A percentile compares a stretch with the other conserved stretches of the same genome.
Evolutionary conservation across 139 green algal species (phyloP).

Genomic region (Ettlia oleoabundans): DNA sequence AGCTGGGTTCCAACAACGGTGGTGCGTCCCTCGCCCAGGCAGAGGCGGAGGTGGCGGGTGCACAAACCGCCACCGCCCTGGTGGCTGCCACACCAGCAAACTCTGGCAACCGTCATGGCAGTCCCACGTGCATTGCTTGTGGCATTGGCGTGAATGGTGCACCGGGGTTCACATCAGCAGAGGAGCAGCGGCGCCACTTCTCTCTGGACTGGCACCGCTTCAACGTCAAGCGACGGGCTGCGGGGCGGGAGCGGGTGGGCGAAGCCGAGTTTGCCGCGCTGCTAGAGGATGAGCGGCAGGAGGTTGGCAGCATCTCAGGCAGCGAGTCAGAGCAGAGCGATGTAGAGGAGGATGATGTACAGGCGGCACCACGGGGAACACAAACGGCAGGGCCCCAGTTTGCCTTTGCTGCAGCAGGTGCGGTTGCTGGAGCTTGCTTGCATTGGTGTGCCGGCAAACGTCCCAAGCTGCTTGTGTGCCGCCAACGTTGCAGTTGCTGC

Average conservation of each 20-base stretch:
- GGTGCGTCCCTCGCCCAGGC: no score
- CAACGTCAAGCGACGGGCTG: slow-evolving; percentile 81
- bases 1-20: no score
- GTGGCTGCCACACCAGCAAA: neutral
- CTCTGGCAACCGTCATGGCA: slow-evolving; percentile 12
- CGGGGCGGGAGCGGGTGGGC: slow-evolving; percentile 36
- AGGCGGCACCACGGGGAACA: neutral
- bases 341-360: slow-evolving; percentile 9
- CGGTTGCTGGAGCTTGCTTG: neutral
- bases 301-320: slow-evolving; percentile 54
- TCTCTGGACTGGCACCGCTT: slow-evolving; percentile 90
- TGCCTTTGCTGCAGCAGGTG: slow-evolving; percentile 5
- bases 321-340: slow-evolving; percentile 32
- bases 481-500: no score
- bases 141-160: slow-evolving; percentile 58
- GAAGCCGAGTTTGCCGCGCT: slow-evolving; percentile 68
- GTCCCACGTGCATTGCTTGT: slow-evolving; percentile 71
- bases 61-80: neutral
- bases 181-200: slow-evolving; percentile 87
- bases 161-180: slow-evolving; percentile 53
- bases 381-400: slow-evolving; percentile 18
- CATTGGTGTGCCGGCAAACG: neutral
- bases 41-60: neutral
- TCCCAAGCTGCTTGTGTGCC: no score
- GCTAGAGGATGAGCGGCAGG: slow-evolving; percentile 48